Percentiles rank a stretch among this genome's conserved stretches.
Conservation (phyloP, 805 yeast genomes). For the Yarrowia divulgata region DNA sequence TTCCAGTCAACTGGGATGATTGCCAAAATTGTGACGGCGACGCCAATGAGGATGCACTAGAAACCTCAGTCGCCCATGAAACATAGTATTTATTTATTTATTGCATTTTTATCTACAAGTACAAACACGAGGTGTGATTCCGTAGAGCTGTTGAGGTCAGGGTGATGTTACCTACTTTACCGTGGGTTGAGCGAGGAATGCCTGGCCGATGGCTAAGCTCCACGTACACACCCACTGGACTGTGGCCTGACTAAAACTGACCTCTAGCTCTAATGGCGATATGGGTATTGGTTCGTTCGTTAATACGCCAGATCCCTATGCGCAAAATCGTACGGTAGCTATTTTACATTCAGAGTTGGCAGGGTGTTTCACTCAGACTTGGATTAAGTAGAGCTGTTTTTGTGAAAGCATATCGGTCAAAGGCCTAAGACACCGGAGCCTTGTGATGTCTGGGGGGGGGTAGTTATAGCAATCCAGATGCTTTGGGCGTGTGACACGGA, state of each 20-base stretch:
- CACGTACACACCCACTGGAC: not conserved
- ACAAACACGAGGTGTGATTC: too few relatives aligned
- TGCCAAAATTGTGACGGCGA: slow-evolving; percentile 15
- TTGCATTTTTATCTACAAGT: slow-evolving; percentile 30
- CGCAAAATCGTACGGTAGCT: too few relatives aligned
- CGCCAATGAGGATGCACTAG: slow-evolving; percentile 8
- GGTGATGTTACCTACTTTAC: too few relatives aligned
- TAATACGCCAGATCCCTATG: too few relatives aligned
- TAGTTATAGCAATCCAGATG: not conserved
- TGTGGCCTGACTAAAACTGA: not conserved
- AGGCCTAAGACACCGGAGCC: slow-evolving; percentile 5
- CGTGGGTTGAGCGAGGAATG: too few relatives aligned
- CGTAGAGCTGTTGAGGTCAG: too few relatives aligned
- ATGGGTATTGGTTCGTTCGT: too few relatives aligned
- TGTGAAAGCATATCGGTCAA: not conserved
- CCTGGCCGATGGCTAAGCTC: too few relatives aligned
- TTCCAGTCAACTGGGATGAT: slow-evolving; percentile 23
- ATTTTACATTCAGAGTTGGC: slow-evolving; percentile 1
- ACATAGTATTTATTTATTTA: slow-evolving; percentile 37
- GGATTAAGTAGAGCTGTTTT: slow-evolving; percentile 3
- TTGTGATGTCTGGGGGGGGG: slow-evolving; percentile 3
- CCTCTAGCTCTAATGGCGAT: too few relatives aligned
- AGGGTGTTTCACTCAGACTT: slow-evolving; percentile 19
- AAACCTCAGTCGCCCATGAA: slow-evolving; percentile 11
- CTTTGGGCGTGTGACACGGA: not conserved